Evolutionary conservation across 2,329 filamentous ascomycete genomes (phyloP).

Genomic region (Furcasterigmium sp.): DNA sequence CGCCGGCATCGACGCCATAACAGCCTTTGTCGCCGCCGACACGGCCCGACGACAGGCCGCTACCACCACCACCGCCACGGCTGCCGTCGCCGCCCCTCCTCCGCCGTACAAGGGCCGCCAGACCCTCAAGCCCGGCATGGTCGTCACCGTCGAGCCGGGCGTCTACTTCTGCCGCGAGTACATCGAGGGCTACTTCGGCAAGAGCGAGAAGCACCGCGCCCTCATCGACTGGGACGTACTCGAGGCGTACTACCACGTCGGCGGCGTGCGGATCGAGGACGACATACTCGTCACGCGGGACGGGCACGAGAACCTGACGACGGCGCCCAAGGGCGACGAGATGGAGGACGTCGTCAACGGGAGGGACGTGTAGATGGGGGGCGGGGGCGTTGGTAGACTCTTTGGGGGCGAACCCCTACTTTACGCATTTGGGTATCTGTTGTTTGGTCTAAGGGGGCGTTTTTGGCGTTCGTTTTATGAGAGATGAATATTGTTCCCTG

Average conservation of each 20-base stretch:
- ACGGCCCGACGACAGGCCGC: slow-evolving; percentile 5
- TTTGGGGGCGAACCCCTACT: too few relatives aligned
- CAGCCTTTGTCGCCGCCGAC: slow-evolving; percentile 17
- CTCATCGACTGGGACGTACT: slow-evolving; percentile 63
- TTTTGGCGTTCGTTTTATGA: too few relatives aligned
- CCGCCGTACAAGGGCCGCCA: slow-evolving; percentile 27
- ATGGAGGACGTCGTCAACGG: not conserved
- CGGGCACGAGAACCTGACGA: slow-evolving; percentile 73
- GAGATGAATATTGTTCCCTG: too few relatives aligned
- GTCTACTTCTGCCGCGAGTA: slow-evolving; percentile 74
- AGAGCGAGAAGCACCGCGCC: slow-evolving; percentile 49
- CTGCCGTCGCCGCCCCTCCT: slow-evolving; percentile 11
- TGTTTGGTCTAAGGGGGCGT: too few relatives aligned
- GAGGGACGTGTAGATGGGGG: not conserved
- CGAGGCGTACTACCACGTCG: slow-evolving; percentile 68
- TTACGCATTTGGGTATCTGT: too few relatives aligned
- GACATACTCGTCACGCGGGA: slow-evolving; percentile 74
- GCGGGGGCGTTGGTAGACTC: too few relatives aligned
- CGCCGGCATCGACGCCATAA: not conserved
- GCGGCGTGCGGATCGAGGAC: slow-evolving; percentile 90
- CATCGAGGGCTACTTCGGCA: slow-evolving; percentile 63
- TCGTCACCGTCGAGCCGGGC: slow-evolving; percentile 77
- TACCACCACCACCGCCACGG: slow-evolving; percentile 3
- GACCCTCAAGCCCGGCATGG: slow-evolving; percentile 54
- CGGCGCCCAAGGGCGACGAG: slow-evolving; percentile 58